Evolutionary conservation across 2,329 filamentous ascomycete species (phyloP), one percentile per base, ranked within the genome.

Genomic region (Penicillium sp.): DNA sequence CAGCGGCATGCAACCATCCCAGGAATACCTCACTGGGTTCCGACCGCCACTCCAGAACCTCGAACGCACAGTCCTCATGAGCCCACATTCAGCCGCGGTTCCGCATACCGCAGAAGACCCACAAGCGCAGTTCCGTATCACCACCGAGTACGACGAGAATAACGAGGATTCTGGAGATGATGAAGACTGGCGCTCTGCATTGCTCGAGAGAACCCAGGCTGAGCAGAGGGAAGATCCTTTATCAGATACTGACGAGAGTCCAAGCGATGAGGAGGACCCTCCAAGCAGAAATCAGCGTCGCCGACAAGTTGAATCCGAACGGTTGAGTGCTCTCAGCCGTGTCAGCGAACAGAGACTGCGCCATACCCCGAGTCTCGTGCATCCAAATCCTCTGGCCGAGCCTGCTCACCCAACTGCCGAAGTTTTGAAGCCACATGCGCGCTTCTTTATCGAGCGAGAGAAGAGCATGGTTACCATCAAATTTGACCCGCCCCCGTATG

Each of bases 381-480:
- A 73, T 49, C 68, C 72, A 19, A 57, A 64, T n/a, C 60, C 63
- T 4, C 57, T 61, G 47, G 53, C 61, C 29, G 43, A 57, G 21
- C 59, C 49, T 29, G 13, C 51, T 25, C 50, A 54, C 17, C 27
- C 57, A 10, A 55, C 38, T 15, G 23, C 53, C 29, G 83, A 83
- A 42, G 77, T 90, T 5, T 82, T 93, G 74, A 81, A 81, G 35
- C 91, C 91, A 0, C 86, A 91, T 73, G 91, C 91, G 2, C 85
- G 86, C 29, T 97, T 97, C 76, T 89, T 88, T 69, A 96, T 97
- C 55, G 87, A 89, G 68, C 85, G 87, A 72, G 85, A 89, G 66
- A 93, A 91, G 78, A 91, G 86, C 77, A 91, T 89, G 74, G 93
- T 94, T 66, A 92, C 88, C 15, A 89, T 97, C 67, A 88, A 86